A percentile compares a stretch with the other conserved stretches of the same genome.
These are phyloP conservation scores for Phytophthora hibernalis DNA, from an alignment of 352 stramenopile species.

Conservation along the genomic window DNA sequence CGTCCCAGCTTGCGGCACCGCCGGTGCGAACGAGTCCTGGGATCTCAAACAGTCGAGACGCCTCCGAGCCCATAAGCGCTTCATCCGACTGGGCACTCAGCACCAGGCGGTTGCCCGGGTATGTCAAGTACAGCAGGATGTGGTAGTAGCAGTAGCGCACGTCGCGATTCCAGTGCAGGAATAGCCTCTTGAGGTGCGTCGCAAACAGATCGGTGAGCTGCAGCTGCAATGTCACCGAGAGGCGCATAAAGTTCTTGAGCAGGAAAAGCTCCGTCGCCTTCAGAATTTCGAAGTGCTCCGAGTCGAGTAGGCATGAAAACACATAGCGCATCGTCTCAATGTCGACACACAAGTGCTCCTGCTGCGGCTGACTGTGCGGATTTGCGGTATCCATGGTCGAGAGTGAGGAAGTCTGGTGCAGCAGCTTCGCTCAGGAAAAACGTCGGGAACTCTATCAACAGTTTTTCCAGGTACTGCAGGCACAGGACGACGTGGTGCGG, in stretches of 20 bases:
- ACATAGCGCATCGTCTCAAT: conserved; percentile 51
- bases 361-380: conserved; percentile 21
- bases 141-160: conserved; percentile 88
- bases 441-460: conserved; percentile 62
- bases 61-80: conserved; percentile 69
- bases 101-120: conserved; percentile 77
- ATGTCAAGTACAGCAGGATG: conserved; percentile 83
- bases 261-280: conserved; percentile 75
- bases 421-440: conserved; percentile 60
- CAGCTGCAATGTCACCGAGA: conserved; percentile 67
- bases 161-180: conserved; percentile 87
- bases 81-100: conserved; percentile 79
- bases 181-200: conserved; percentile 63
- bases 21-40: conserved; percentile 58
- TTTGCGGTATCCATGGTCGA: conserved; percentile 27
- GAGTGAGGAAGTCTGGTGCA: conserved; percentile 24
- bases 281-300: conserved; percentile 79
- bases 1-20: conserved; percentile 56
- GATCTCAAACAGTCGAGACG: conserved; percentile 74
- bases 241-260: conserved; percentile 59
- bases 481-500: conserved; percentile 77
- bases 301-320: conserved; percentile 68
- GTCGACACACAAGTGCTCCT: conserved; percentile 35
- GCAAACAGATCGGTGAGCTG: conserved; percentile 59
- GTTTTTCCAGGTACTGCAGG: conserved; percentile 67